Conservation (phyloP, 208 protist species). For the Crithidia brevicula region DNA sequence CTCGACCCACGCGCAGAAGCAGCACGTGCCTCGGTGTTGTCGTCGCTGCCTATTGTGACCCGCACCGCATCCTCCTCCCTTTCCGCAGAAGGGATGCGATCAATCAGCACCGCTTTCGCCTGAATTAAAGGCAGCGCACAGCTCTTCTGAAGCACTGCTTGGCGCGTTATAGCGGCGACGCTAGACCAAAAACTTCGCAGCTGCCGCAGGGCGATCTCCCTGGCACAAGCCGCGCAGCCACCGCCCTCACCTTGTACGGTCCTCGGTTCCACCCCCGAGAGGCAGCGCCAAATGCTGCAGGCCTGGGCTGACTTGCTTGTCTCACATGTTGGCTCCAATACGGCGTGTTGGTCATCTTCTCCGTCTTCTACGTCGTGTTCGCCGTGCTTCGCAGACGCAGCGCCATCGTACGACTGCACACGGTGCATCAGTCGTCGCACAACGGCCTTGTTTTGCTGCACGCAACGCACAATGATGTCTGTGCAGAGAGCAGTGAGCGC, state of each 20-base stretch:
- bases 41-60: too few species aligned
- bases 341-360: not conserved
- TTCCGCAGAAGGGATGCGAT: too few species aligned
- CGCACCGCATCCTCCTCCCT: too few species aligned
- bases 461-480: conserved; percentile 17
- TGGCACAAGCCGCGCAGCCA: not conserved
- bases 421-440: conserved; percentile 32
- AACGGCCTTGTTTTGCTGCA: conserved; percentile 34
- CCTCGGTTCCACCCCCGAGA: not conserved
- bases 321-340: too few species aligned
- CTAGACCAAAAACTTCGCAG: conserved; percentile 24
- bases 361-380: too few species aligned
- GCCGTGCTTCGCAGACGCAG: not conserved
- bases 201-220: conserved; percentile 1
- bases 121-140: too few species aligned
- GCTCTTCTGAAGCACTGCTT: not conserved
- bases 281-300: conserved; percentile 17
- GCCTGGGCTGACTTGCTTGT: not conserved
- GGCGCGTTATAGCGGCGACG: conserved; percentile 13
- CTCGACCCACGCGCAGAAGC: too few species aligned
- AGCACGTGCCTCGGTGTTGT: too few species aligned
- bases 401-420: conserved; percentile 21
- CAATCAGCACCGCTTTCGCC: too few species aligned
- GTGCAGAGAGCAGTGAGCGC: not conserved
- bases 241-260: too few species aligned